Percentiles rank a stretch among this genome's conserved stretches.
These are phyloP conservation scores for Globisporangium abappressorium DNA, from an alignment of 352 stramenopile species.

Conservation along the genomic window DNA sequence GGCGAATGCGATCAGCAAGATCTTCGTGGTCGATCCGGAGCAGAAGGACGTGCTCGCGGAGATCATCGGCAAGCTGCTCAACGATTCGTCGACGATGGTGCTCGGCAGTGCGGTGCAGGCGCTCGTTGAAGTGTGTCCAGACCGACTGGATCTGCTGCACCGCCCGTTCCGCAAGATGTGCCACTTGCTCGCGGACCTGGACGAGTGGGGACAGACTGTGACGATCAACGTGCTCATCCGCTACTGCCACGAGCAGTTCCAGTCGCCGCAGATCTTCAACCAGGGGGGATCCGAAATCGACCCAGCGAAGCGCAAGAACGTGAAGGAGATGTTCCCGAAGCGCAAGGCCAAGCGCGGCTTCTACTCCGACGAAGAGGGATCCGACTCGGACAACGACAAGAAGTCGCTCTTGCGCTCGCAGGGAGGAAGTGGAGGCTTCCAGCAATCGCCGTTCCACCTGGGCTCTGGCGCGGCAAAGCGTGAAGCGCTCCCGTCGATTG, in stretches of 20 bases:
- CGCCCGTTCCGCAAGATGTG: conserved; percentile 96
- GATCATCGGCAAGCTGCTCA: conserved; percentile 93
- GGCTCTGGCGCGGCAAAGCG: conserved; percentile 26
- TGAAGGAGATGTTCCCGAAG: conserved; percentile 59
- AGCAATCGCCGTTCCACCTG: conserved; percentile 49
- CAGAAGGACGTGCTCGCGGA: conserved; percentile 91
- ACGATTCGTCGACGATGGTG: conserved; percentile 97
- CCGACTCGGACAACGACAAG: conserved; percentile 48
- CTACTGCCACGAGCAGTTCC: conserved; percentile 97
- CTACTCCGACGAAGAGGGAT: conserved; percentile 97
- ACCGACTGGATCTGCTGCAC: conserved; percentile 95
- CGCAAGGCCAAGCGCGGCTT: conserved; percentile 86
- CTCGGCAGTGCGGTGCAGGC: conserved; percentile 93
- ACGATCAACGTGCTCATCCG: conserved; percentile 91
- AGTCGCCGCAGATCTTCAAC: conserved; percentile 65
- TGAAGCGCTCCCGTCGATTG: conserved; percentile 57
- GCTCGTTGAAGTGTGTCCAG: conserved; percentile 95
- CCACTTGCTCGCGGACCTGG: conserved; percentile 97
- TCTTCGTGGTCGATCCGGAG: conserved; percentile 87
- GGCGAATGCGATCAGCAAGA: conserved; percentile 94
- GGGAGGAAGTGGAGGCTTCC: conserved; percentile 14
- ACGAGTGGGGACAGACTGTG: conserved; percentile 99
- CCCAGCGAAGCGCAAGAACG: conserved; percentile 23
- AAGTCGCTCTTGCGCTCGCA: not conserved
- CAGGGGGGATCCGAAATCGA: conserved; percentile 25